Base-by-base conservation (phyloP, 2,329 filamentous ascomycete species). In the Colletotrichum sansevieriae region DNA sequence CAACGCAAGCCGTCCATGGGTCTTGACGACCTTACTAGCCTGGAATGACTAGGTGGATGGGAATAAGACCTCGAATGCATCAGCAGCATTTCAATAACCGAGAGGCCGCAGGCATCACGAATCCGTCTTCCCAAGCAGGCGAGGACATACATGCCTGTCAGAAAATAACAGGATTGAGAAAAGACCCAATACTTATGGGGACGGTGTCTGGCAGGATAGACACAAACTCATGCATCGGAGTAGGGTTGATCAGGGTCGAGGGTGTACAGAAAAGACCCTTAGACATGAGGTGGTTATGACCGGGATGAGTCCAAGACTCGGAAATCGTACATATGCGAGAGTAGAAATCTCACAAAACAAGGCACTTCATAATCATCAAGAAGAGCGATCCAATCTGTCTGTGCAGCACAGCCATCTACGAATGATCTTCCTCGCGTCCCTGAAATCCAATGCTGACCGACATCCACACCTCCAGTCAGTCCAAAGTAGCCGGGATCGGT, bases 1-100 rank as follows among this genome's bases (percentile, higher is more conserved):
- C 87, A 89, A 49, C 82, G 87, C 68, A 85, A 84, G 77, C 82
- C 85, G 71, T 81, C 86, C 44, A 82, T 84, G 74, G 86, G 87
- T 73, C 75, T 95, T 75, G 83, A 89, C 67, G 89, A 91, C 75
- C 85, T 91, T 73, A 87, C 91, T 15, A 88, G 89, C 72, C 76
- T 94, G 79, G 92, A 95, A 82, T 92, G 81, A 69, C 66, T 69
- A 29, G 66, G 66, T 7, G 66, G 66, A 13, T 69, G 63, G 66
- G 66, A 66, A 61, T 69, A 12, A 18, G 15, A 18, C 13, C 10
- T 4, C 29, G 29, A 29, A 25, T 37, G 12, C n/a, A 56, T 55
- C 18, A 7, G 51, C 6, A 3, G 25, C 22, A 12, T n/a, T 12
- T 2, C 10, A 11, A 2, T 29, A 13, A 33, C 11, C 49, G 15